Conservation (phyloP, 768 basidiomycete genomes). For the Leccinum aurantiacum region DNA sequence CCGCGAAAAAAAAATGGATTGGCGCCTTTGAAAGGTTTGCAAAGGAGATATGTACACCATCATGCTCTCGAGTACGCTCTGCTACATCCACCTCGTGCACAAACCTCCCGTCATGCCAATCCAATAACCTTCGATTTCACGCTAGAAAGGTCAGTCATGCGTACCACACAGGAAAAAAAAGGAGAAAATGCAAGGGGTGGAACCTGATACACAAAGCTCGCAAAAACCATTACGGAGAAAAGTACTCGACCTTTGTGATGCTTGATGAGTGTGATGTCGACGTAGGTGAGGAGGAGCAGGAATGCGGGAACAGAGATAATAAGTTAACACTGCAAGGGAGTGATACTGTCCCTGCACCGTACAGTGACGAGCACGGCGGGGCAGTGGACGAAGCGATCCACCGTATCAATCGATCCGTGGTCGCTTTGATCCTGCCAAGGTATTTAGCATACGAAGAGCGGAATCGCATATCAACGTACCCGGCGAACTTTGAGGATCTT, state of each 20-base stretch:
- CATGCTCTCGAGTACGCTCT: constrained; percentile 15
- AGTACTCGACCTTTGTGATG: constrained; percentile 31
- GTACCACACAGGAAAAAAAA: constrained; percentile 14
- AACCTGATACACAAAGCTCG: constrained; percentile 2
- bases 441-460: neutral
- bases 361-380: constrained; percentile 1
- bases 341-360: constrained; percentile 1
- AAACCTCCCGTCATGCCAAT: constrained; percentile 2
- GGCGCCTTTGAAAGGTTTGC: neutral
- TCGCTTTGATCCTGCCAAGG: constrained; percentile 43
- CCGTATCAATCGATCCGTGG: constrained; percentile 38
- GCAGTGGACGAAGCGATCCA: neutral
- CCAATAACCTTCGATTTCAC: constrained; percentile 11
- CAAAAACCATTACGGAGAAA: constrained; percentile 13
- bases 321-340: constrained; percentile 27
- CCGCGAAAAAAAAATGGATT: constrained; percentile 2
- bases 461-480: constrained; percentile 33
- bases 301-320: constrained; percentile 21
- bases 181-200: neutral
- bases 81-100: constrained; percentile 3
- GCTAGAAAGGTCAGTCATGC: constrained; percentile 34
- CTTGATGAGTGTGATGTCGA: constrained; percentile 13
- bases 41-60: neutral
- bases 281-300: constrained; percentile 1
- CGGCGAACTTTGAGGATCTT: constrained; percentile 42